These are phyloP conservation scores for Taxillus chinensis DNA, from an alignment of 164 flowering plant genomes.

Conservation along the genomic window DNA sequence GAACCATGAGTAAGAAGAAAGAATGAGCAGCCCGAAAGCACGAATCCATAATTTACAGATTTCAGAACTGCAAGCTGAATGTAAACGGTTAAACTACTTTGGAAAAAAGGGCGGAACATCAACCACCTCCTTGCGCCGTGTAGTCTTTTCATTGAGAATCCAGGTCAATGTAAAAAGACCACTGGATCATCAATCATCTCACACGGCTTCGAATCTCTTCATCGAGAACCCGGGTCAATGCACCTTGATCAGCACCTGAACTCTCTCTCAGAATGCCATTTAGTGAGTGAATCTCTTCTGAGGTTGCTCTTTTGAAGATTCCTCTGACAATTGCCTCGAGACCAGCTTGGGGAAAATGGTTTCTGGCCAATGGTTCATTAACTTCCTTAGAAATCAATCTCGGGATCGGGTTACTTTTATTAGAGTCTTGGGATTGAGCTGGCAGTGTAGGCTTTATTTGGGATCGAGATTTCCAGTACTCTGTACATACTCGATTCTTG, in stretches of 20 bases:
- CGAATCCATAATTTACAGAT: constrained; percentile 12
- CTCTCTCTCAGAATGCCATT: constrained; percentile 25
- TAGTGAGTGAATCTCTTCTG: constrained; percentile 49
- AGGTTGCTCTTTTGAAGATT: constrained; percentile 58
- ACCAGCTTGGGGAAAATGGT: constrained; percentile 12
- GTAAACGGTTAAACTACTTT: neutral
- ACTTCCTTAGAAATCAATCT: constrained; percentile 8
- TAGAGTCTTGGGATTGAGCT: constrained; percentile 15
- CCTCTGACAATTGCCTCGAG: constrained; percentile 28
- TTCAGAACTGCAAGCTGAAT: neutral
- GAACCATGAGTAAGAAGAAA: constrained; percentile 4
- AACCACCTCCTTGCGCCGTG: no score
- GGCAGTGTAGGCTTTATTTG: constrained; percentile 14
- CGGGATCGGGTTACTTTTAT: neutral
- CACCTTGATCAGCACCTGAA: constrained; percentile 16
- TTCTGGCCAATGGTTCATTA: constrained; percentile 3
- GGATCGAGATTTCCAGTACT: constrained; percentile 72
- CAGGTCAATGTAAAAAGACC: no score
- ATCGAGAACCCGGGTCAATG: constrained; percentile 26
- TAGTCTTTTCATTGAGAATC: no score
- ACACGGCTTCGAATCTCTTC: constrained; percentile 45
- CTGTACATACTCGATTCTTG: constrained; percentile 39
- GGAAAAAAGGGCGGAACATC: neutral
- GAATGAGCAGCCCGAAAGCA: constrained; percentile 6
- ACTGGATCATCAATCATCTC: constrained; percentile 13